Conservation (phyloP, 768 basidiomycete species). For the Cubamyces sp. region DNA sequence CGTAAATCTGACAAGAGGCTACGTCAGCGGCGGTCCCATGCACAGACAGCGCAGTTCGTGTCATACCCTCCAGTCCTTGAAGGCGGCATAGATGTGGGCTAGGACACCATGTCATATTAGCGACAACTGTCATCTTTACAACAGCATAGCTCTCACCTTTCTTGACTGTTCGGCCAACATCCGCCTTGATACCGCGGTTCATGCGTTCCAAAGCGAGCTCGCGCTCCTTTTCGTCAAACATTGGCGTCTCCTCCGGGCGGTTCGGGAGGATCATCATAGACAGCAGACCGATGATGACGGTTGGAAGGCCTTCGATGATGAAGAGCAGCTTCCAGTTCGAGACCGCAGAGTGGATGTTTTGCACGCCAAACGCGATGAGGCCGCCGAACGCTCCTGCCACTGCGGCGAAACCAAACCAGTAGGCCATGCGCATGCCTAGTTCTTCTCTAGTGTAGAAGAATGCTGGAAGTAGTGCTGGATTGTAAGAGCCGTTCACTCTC, state of each 20-base stretch:
- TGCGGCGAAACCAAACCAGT: conserved; percentile 86
- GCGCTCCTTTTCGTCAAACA: conserved; percentile 55
- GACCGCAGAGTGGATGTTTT: conserved; percentile 55
- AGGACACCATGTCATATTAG: not conserved
- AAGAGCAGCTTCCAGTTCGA: conserved; percentile 68
- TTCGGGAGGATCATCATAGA: conserved; percentile 64
- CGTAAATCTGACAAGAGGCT: conserved; percentile 49
- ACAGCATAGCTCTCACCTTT: conserved; percentile 46
- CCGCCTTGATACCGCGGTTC: conserved; percentile 67
- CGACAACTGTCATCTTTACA: not conserved
- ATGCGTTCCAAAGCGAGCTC: conserved; percentile 68
- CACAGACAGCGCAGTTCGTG: not conserved
- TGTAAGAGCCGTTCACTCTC: not conserved
- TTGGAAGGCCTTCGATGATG: conserved; percentile 75
- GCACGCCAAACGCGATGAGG: conserved; percentile 80
- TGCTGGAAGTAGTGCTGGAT: conserved; percentile 43
- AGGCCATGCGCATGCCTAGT: conserved; percentile 74
- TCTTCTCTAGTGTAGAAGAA: conserved; percentile 79
- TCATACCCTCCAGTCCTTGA: conserved; percentile 64
- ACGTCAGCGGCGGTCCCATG: not conserved
- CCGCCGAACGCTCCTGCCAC: conserved; percentile 86
- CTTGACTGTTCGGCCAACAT: conserved; percentile 65
- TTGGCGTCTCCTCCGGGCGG: conserved; percentile 69
- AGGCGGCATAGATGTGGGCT: conserved; percentile 67
- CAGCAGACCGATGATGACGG: conserved; percentile 63